phyloP scores from a whole-genome alignment of 768 basidiomycete genomes.

The Boletus vermiculosoides region DNA sequence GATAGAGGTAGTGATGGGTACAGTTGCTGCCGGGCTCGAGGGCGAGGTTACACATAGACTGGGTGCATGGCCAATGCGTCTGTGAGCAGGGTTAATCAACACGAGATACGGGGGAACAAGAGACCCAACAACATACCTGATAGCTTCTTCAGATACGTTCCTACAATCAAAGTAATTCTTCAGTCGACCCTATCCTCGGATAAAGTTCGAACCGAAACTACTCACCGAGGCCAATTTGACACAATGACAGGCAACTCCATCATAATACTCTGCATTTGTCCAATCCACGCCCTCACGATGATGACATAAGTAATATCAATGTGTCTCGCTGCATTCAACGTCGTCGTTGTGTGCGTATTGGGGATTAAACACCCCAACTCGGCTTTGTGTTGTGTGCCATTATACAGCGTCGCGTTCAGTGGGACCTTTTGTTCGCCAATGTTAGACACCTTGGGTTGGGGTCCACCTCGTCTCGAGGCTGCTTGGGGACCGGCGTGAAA shows the following conservation, averaged over 20 bases:
- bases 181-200: not conserved
- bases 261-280: conserved; percentile 57
- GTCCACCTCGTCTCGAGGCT: conserved; percentile 51
- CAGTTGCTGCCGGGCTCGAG: conserved; percentile 30
- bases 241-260: conserved; percentile 80
- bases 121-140: conserved; percentile 37
- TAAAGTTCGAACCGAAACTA: not conserved
- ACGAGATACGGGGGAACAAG: not conserved
- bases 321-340: conserved; percentile 77
- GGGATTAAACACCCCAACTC: conserved; percentile 74
- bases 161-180: conserved; percentile 36
- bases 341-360: conserved; percentile 72
- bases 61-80: conserved; percentile 50
- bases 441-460: conserved; percentile 51
- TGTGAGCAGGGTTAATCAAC: conserved; percentile 17
- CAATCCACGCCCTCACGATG: conserved; percentile 74
- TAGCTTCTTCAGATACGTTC: conserved; percentile 68
- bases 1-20: conserved; percentile 26
- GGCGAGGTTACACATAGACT: conserved; percentile 36
- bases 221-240: conserved; percentile 84
- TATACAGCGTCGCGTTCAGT: conserved; percentile 70
- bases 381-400: conserved; percentile 65
- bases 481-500: conserved; percentile 63
- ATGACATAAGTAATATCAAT: conserved; percentile 85
- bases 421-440: conserved; percentile 72